Evolutionary conservation across 2,329 filamentous ascomycete genomes (phyloP), one percentile per base, ranked within the genome.

Genomic region (Fusarium pseudograminearum): DNA sequence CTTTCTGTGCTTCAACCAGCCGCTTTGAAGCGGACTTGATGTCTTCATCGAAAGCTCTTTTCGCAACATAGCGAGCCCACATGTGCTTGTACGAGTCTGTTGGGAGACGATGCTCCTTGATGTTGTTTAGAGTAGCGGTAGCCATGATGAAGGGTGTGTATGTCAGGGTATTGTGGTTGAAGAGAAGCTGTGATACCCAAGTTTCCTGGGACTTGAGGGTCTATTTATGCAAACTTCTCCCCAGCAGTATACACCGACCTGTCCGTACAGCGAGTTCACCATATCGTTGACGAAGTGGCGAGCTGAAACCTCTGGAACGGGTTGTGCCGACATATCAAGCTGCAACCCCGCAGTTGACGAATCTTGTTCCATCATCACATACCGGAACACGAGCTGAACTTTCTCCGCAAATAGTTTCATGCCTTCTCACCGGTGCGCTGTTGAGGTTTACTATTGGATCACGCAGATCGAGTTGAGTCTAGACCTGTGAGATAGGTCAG

Each of bases 281-380:
- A 51, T 26, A 26, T 24, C 41, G 41, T 30, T 22, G 30, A 18
- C 7, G 26, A 34, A 48, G 45, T 68, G 50, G 48, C 34, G 45
- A 44, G 36, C 57, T 56, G 38, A 48, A 11, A 7, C 4, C 10
- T 20, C 40, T 33, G 30, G 22, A 48, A 30, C 18, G 44, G 36
- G 30, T 26, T 45, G 33, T 34, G 11, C 54, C 31, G 20, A 20
- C 4, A 36, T 10, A 36, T 36, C 33, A 36, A 36, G 4, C 33
- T 36, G 33, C 33, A 36, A 31, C 30, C 15, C 38, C 26, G 36
- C 36, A 34, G 7, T 15, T 38, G 3, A 1, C 14, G 22, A 46
- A 24, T n/a, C 45, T 59, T 52, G 28, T 30, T 30, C 28, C 16
- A 9, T 24, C 3, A 18, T 48, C 46, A 52, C 57, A 67, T 57